These are phyloP conservation scores for Aureobasidium sp. DNA, from an alignment of 2,329 filamentous ascomycete genomes.

Conservation along the genomic window DNA sequence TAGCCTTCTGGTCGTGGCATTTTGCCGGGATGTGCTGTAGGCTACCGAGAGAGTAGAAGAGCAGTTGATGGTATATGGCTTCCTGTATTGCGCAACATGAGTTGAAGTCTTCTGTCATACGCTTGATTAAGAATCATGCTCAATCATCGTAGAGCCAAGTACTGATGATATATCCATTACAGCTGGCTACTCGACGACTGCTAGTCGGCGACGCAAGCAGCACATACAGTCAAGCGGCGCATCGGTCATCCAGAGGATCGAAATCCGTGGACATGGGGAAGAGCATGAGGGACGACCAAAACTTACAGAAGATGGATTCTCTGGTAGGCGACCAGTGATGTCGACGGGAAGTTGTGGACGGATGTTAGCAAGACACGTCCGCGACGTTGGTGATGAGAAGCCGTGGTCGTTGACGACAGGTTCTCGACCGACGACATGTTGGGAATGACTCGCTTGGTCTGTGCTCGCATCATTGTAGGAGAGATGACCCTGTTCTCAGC, in stretches of 20 bases:
- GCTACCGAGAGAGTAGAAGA: neutral
- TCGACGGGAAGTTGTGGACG: neutral
- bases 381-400: neutral
- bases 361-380: neutral
- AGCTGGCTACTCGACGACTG: neutral
- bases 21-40: neutral
- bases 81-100: neutral
- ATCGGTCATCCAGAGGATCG: neutral
- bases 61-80: neutral
- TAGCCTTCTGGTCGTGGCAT: conserved; percentile 10
- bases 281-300: neutral
- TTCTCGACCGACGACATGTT: neutral
- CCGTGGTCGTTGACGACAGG: neutral
- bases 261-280: neutral
- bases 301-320: neutral
- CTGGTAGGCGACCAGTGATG: neutral
- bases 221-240: neutral
- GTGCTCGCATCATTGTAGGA: neutral
- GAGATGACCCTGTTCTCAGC: neutral
- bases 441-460: neutral
- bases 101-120: neutral
- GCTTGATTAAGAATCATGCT: no score
- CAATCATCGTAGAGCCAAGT: neutral
- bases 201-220: neutral
- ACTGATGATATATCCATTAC: neutral